These are phyloP conservation scores for Trichoderma guizhouense DNA, from an alignment of 2,329 filamentous ascomycete genomes.

Conservation along the genomic window DNA sequence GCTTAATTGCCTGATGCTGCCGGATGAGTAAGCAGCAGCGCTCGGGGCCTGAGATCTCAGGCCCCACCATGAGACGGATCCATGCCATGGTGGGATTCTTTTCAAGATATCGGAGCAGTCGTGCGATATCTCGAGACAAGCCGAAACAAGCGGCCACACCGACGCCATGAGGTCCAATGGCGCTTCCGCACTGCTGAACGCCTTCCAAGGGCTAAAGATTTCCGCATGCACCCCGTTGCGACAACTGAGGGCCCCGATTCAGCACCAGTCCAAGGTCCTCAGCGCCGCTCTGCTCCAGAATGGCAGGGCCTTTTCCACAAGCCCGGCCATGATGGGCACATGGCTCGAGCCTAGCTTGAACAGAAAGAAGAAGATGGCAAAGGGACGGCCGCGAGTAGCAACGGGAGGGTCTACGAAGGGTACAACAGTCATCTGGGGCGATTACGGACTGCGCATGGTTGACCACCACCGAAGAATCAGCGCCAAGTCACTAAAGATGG, in stretches of 20 bases:
- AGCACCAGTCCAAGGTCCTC: slow-evolving; percentile 29
- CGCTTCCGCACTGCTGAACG: slow-evolving; percentile 46
- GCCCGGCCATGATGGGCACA: slow-evolving; percentile 54
- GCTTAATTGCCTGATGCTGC: slow-evolving; percentile 29
- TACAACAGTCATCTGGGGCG: slow-evolving; percentile 93
- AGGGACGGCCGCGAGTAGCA: slow-evolving; percentile 81
- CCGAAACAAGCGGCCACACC: slow-evolving; percentile 24
- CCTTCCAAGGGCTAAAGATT: slow-evolving; percentile 50
- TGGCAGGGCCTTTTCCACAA: slow-evolving; percentile 70
- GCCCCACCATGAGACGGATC: slow-evolving; percentile 19
- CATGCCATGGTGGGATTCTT: slow-evolving; percentile 28
- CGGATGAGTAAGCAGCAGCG: neutral
- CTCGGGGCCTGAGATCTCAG: slow-evolving; percentile 26
- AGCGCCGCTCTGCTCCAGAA: slow-evolving; percentile 40
- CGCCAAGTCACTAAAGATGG: slow-evolving; percentile 80
- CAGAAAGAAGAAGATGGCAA: slow-evolving; percentile 84
- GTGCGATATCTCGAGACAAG: slow-evolving; percentile 20
- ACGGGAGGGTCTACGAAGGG: slow-evolving; percentile 90
- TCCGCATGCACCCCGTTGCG: slow-evolving; percentile 39
- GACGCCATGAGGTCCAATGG: slow-evolving; percentile 46
- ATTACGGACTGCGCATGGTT: slow-evolving; percentile 89
- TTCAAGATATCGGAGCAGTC: slow-evolving; percentile 29
- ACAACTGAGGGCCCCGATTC: slow-evolving; percentile 34
- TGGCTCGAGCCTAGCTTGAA: slow-evolving; percentile 79
- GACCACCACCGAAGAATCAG: slow-evolving; percentile 92